Percentiles rank a stretch among this genome's conserved stretches.
phyloP scores from a whole-genome alignment of 352 stramenopile species.

The Halophytophthora batemanensis region DNA sequence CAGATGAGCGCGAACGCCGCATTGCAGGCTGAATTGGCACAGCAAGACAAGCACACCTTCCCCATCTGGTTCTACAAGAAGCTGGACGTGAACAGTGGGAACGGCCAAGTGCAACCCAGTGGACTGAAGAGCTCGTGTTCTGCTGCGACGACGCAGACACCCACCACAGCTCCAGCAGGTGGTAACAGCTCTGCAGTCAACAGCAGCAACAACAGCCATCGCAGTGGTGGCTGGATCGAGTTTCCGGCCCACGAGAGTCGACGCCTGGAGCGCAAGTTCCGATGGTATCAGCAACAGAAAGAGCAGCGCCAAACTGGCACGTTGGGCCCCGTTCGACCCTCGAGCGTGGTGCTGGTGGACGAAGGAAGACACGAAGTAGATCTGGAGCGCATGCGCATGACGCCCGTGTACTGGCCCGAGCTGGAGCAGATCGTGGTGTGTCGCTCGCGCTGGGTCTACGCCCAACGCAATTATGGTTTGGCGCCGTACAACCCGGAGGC shows the following conservation, averaged over 20 bases:
- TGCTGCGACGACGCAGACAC: not conserved
- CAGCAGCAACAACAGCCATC: constrained; percentile 19
- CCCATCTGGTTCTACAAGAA: constrained; percentile 86
- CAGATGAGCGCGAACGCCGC: constrained; percentile 40
- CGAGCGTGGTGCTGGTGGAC: constrained; percentile 70
- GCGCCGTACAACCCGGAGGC: constrained; percentile 68
- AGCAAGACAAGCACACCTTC: constrained; percentile 59
- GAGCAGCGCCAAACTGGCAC: constrained; percentile 12
- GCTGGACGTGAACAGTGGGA: constrained; percentile 34
- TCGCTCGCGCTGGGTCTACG: constrained; percentile 76
- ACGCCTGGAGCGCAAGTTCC: constrained; percentile 61
- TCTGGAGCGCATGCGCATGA: constrained; percentile 76
- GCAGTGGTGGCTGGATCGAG: constrained; percentile 58
- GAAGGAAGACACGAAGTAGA: constrained; percentile 81
- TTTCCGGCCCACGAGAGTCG: constrained; percentile 73
- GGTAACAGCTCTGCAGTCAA: constrained; percentile 7
- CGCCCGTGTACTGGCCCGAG: constrained; percentile 72
- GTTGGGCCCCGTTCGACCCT: constrained; percentile 30
- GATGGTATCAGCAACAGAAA: constrained; percentile 64
- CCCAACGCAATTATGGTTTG: constrained; percentile 77
- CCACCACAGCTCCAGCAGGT: not conserved
- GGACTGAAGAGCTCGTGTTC: constrained; percentile 24
- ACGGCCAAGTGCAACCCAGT: constrained; percentile 31
- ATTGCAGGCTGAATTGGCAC: constrained; percentile 38
- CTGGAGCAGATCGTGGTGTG: constrained; percentile 69